These are phyloP conservation scores for Gomphus bonarii DNA, from an alignment of 1,284 basidiomycete species.

Conservation along the genomic window DNA sequence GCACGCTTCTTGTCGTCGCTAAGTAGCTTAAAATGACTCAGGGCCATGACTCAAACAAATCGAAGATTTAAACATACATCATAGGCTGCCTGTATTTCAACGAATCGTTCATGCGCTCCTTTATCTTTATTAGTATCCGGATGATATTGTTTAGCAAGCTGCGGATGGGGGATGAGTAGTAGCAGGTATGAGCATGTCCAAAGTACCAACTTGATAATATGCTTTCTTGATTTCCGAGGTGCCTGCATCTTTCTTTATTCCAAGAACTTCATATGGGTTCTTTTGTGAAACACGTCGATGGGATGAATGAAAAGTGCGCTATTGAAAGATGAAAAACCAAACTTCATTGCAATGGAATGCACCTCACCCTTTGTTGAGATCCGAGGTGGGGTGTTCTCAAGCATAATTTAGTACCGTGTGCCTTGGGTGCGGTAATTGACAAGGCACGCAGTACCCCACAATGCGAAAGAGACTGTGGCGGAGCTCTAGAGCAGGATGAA, in stretches of 20 bases:
- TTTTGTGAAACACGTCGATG: conserved; percentile 49
- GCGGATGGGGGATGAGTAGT: conserved; percentile 11
- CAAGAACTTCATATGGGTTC: conserved; percentile 87
- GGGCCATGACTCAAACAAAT: neutral
- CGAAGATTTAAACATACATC: conserved; percentile 58
- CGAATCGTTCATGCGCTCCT: conserved; percentile 84
- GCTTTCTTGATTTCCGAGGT: conserved; percentile 91
- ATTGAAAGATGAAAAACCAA: neutral
- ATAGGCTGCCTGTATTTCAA: conserved; percentile 96
- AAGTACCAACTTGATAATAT: conserved; percentile 75
- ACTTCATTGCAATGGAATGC: neutral
- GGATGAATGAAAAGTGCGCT: conserved; percentile 70
- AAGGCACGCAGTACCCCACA: neutral
- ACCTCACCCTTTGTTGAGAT: conserved; percentile 1
- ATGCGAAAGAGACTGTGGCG: neutral
- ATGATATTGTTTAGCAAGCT: conserved; percentile 98
- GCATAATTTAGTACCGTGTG: neutral
- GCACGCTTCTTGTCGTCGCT: conserved; percentile 92
- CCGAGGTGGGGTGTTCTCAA: neutral
- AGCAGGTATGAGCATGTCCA: neutral
- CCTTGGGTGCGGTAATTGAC: neutral
- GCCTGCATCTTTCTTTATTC: conserved; percentile 78
- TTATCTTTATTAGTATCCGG: conserved; percentile 96
- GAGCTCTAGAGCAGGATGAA: neutral
- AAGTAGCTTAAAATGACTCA: conserved; percentile 46